These are phyloP conservation scores for Yarrowia osloensis DNA, from an alignment of 805 yeast species.

Conservation along the genomic window DNA sequence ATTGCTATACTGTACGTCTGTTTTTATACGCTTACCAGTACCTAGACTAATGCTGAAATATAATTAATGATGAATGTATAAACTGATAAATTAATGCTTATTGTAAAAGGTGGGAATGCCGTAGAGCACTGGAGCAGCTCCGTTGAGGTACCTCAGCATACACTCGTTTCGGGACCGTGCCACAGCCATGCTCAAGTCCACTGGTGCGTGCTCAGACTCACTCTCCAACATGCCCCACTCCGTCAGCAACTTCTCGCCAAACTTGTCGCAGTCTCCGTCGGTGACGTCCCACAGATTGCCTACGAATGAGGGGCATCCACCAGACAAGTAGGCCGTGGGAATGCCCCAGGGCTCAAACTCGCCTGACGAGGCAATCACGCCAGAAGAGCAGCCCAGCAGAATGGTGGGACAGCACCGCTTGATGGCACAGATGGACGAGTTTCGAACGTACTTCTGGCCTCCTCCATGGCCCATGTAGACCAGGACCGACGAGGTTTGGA, in stretches of 20 bases:
- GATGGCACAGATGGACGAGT: slow-evolving; percentile 55
- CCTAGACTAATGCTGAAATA: too few species aligned
- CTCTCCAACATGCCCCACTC: slow-evolving; percentile 61
- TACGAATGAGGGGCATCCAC: slow-evolving; percentile 79
- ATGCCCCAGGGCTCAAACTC: slow-evolving; percentile 74
- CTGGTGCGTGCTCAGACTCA: background rate
- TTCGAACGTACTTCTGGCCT: slow-evolving; percentile 78
- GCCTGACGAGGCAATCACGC: slow-evolving; percentile 64
- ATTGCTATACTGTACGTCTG: too few species aligned
- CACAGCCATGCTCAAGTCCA: slow-evolving; percentile 51
- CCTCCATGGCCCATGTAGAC: slow-evolving; percentile 95
- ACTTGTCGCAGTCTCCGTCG: slow-evolving; percentile 88
- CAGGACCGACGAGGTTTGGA: slow-evolving; percentile 53
- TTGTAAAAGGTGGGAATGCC: slow-evolving; percentile 62
- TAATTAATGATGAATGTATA: too few species aligned
- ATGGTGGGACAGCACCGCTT: slow-evolving; percentile 46
- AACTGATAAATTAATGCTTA: slow-evolving; percentile 11
- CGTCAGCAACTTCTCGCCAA: slow-evolving; percentile 61
- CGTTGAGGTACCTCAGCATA: slow-evolving; percentile 72
- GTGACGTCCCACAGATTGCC: slow-evolving; percentile 97
- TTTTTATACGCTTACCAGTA: too few species aligned
- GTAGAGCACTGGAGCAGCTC: slow-evolving; percentile 89
- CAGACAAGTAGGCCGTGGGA: slow-evolving; percentile 69
- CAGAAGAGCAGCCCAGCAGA: slow-evolving; percentile 90
- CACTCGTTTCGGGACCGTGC: slow-evolving; percentile 65